Evolutionary conservation across 1,284 basidiomycete genomes (phyloP), one percentile per base, ranked within the genome.

Genomic region (Inonotus obliquus): DNA sequence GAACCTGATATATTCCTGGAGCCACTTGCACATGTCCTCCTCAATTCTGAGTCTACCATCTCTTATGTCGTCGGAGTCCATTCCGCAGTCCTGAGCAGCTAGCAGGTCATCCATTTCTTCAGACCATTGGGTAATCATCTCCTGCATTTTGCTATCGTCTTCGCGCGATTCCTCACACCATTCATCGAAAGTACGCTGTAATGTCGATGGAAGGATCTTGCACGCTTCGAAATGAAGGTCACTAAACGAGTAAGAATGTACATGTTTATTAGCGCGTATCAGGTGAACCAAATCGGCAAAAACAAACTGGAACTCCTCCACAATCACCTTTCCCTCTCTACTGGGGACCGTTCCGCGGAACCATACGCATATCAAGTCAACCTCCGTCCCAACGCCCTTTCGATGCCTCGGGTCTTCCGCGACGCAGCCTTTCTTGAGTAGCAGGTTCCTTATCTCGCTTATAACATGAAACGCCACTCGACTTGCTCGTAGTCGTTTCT

Each of bases 1-100:
- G 54, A 61, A 86, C 86, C 75, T 74, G 41, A 86, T 73, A 66
- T 81, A 86, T 1, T 69, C 70, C 3, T 73, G 69, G 0, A 87
- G 63, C 84, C 82, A 86, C 6, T 76, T 73, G 0, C 77, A 75
- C 29, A 80, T 58, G 10, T 70, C 67, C 52, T 51, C 11, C 38
- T 39, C 51, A 38, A 27, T 38, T 44, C 35, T 11, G 44, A 41
- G 25, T 5, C 52, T 62, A 59, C 61, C 25, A 41, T 57, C 41
- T 52, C 59, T 32, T 17, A 48, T 45, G 21, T 29, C 58, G 32
- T 72, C 68, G 19, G 76, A 63, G 25, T 73, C 17, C 13, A 52
- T 14, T 5, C 51, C 11, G n/a, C 9, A 29, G n/a, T n/a, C 69
- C 27, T 49, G 56, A 44, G 67, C 70, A 1, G 74, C 69, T 54